Evolutionary conservation across 1,284 basidiomycete genomes (phyloP), one percentile per base, ranked within the genome.

Genomic region (Ceratobasidium sp.): DNA sequence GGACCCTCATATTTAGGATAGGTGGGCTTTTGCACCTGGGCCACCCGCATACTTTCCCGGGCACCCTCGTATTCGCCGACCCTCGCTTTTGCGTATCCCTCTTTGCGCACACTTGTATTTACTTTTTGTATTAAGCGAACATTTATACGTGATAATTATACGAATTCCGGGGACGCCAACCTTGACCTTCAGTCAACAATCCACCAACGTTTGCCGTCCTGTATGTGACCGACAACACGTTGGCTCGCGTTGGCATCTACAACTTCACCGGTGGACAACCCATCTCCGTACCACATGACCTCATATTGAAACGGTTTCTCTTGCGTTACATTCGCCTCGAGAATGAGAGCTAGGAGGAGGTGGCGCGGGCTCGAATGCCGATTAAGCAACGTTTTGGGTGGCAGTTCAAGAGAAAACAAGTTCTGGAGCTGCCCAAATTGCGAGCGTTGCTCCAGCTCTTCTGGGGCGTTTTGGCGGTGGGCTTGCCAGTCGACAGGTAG

Each of bases 211-310:
- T 58, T 58, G 3, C 18, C 21, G n/a, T 58, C 56, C 18, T 12
- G 30, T 8, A 58, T 40, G 14, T 30, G 56, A 8, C 56, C 56
- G 36, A 58, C 36, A 12, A 23, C 61, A 28, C 61, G 49, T 33
- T 64, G 62, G 14, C 51, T 53, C n/a, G 62, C 38, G 4, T 12
- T 2, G 1, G 62, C 62, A 38, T 64, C 73, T 49, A 44, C 77
- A 60, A 66, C 78, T 77, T 6, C 48, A 8, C 62, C 62, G 9
- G 4, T 64, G 9, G 38, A 46, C 5, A 64, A n/a, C 16, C 1
- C 21, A 2, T 48, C 62, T 8, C 53, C n/a, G 25, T 64, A 64
- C 9, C 21, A 63, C 18, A 60, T 21, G n/a, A 48, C 73, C 44
- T 36, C 67, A 72, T 40, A 75, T 60, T 44, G 67, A 54, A 60